A percentile compares a stretch with the other conserved stretches of the same genome.
Conservation (phyloP, 1,284 basidiomycete species). For the Puccinia triticina region DNA sequence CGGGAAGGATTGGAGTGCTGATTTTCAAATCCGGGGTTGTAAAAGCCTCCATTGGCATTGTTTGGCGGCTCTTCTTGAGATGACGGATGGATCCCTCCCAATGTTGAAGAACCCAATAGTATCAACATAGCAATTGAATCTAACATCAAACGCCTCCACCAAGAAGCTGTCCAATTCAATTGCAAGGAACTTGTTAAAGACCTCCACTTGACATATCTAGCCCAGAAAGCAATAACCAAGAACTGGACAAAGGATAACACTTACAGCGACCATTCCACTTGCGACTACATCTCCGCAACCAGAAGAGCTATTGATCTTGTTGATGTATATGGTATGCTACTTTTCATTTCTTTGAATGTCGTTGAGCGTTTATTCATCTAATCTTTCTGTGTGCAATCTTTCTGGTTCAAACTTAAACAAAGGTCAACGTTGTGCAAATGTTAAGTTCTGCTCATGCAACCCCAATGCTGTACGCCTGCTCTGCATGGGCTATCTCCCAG, state of each 20-base stretch:
- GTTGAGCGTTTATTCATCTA: background rate
- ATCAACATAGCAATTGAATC: background rate
- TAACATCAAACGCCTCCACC: background rate
- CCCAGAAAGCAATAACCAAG: background rate
- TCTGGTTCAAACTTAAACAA: background rate
- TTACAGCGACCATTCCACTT: background rate
- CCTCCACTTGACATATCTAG: background rate
- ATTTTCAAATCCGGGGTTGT: no score
- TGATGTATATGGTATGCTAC: background rate
- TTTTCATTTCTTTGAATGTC: background rate
- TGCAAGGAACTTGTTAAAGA: background rate
- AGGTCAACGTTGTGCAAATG: background rate
- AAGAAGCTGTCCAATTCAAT: background rate
- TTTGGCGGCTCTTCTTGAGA: no score
- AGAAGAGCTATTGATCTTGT: no score
- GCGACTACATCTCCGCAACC: no score
- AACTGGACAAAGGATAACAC: background rate
- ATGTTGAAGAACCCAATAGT: background rate
- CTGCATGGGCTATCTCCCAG: background rate
- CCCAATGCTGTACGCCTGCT: background rate
- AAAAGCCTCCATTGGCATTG: no score
- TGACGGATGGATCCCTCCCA: no score
- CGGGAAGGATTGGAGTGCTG: no score
- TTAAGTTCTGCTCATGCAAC: constrained; percentile 2
- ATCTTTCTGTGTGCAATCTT: background rate